Evolutionary conservation across 371 early-diverging fungal species (phyloP).

Genomic region (Mucor racemosus): DNA sequence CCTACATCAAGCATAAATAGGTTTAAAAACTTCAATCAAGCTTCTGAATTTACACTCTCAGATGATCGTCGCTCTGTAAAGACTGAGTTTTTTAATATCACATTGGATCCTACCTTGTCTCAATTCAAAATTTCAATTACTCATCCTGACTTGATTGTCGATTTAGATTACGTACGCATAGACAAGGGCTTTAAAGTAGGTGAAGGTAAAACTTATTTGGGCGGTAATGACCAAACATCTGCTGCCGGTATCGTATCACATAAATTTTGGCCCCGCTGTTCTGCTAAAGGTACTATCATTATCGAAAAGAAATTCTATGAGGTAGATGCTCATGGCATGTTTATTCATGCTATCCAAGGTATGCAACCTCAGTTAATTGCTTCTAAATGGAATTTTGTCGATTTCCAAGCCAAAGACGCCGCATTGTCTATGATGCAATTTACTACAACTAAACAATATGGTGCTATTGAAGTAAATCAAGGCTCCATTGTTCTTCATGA

Average conservation of each 20-base stretch:
- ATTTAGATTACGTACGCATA: conserved; percentile 67
- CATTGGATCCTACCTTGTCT: conserved; percentile 53
- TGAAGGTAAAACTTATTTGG: conserved; percentile 77
- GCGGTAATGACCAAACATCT: conserved; percentile 53
- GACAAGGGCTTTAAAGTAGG: conserved; percentile 83
- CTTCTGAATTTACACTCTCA: conserved; percentile 63
- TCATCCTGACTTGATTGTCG: conserved; percentile 66
- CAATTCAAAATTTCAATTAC: conserved; percentile 61
- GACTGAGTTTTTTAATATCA: conserved; percentile 72
- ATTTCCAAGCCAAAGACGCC: conserved; percentile 67
- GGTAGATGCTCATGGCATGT: conserved; percentile 75
- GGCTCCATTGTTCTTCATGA: conserved; percentile 74
- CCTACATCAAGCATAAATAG: conserved; percentile 63
- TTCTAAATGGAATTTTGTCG: conserved; percentile 84
- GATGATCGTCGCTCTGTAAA: conserved; percentile 74
- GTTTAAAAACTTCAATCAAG: conserved; percentile 77
- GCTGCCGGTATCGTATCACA: conserved; percentile 70
- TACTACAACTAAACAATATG: conserved; percentile 78
- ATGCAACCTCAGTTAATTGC: conserved; percentile 88
- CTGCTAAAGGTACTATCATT: conserved; percentile 73
- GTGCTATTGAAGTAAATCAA: conserved; percentile 72
- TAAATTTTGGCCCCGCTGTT: conserved; percentile 84
- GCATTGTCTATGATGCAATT: conserved; percentile 82
- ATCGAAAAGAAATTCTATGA: conserved; percentile 69
- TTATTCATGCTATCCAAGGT: conserved; percentile 83